Percentiles rank a stretch among this genome's conserved stretches.
phyloP scores from a whole-genome alignment of 306 rosid genomes.

The Vachellia collinsii region DNA sequence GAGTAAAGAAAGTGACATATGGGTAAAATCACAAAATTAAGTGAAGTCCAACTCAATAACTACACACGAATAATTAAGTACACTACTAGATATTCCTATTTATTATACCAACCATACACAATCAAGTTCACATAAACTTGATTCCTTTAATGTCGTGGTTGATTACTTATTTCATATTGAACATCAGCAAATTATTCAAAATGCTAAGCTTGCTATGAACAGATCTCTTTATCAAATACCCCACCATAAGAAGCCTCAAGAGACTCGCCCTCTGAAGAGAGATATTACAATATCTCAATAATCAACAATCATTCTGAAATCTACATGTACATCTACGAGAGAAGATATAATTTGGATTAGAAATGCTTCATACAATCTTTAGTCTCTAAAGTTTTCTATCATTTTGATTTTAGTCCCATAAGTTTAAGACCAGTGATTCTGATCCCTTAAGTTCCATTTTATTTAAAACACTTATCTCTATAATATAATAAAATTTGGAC shows the following conservation, averaged over 20 bases:
- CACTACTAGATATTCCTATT: not conserved
- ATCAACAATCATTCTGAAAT: not conserved
- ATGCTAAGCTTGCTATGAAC: slow-evolving; percentile 34
- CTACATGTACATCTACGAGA: slow-evolving; percentile 34
- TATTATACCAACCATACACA: slow-evolving; percentile 31
- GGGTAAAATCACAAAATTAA: too few relatives aligned
- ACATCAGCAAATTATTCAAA: slow-evolving; percentile 43
- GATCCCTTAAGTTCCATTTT: too few relatives aligned
- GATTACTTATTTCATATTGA: slow-evolving; percentile 37
- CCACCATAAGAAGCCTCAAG: slow-evolving; percentile 45
- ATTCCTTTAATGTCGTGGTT: slow-evolving; percentile 37
- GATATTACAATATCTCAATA: slow-evolving; percentile 27
- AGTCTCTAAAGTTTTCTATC: too few relatives aligned
- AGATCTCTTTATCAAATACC: slow-evolving; percentile 46
- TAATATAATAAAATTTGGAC: too few relatives aligned
- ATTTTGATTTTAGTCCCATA: too few relatives aligned
- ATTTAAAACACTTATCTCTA: too few relatives aligned
- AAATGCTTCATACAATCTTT: too few relatives aligned
- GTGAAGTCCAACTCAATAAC: too few relatives aligned
- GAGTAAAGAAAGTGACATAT: too few relatives aligned
- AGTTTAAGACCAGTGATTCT: too few relatives aligned
- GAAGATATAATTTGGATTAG: slow-evolving; percentile 31
- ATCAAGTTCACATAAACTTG: slow-evolving; percentile 29
- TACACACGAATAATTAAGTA: too few relatives aligned
- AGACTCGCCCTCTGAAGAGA: slow-evolving; percentile 47